phyloP scores from a whole-genome alignment of 331 rosid genomes.

The Saraca asoca region DNA sequence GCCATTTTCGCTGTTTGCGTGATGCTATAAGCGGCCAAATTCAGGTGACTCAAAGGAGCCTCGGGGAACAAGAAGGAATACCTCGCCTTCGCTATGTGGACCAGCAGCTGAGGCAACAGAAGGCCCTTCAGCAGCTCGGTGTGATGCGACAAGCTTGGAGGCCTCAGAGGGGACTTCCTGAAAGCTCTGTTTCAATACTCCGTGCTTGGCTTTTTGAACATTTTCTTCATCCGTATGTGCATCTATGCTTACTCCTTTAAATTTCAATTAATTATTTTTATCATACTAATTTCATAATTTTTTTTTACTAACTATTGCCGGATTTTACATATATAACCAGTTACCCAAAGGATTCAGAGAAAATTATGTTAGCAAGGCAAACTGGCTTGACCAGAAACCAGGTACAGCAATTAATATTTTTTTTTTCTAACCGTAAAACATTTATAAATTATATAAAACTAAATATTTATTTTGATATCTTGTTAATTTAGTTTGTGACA shows the following conservation, averaged over 20 bases:
- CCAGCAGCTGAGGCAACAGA: slow-evolving; percentile 85
- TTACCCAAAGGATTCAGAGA: slow-evolving; percentile 96
- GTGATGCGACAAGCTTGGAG: slow-evolving; percentile 90
- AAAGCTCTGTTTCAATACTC: slow-evolving; percentile 85
- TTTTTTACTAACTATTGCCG: slow-evolving; percentile 26
- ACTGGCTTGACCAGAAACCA: slow-evolving; percentile 91
- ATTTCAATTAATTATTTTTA: neutral
- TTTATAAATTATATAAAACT: neutral
- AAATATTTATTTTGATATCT: no score
- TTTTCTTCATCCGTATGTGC: slow-evolving; percentile 88
- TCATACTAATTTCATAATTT: neutral
- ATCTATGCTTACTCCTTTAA: neutral
- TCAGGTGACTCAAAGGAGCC: slow-evolving; percentile 62
- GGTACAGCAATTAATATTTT: slow-evolving; percentile 43
- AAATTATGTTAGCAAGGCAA: slow-evolving; percentile 83
- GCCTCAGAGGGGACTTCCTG: slow-evolving; percentile 98
- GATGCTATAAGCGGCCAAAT: slow-evolving; percentile 81
- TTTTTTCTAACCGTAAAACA: slow-evolving; percentile 12
- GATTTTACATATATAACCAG: slow-evolving; percentile 47
- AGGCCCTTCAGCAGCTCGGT: slow-evolving; percentile 85
- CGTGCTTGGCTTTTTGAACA: slow-evolving; percentile 98
- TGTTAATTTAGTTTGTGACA: no score
- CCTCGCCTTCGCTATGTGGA: slow-evolving; percentile 94
- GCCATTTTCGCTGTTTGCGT: slow-evolving; percentile 83
- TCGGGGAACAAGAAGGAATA: slow-evolving; percentile 88